phyloP scores from a whole-genome alignment of 495 filamentous ascomycete genomes.

The Evernia prunastri region DNA sequence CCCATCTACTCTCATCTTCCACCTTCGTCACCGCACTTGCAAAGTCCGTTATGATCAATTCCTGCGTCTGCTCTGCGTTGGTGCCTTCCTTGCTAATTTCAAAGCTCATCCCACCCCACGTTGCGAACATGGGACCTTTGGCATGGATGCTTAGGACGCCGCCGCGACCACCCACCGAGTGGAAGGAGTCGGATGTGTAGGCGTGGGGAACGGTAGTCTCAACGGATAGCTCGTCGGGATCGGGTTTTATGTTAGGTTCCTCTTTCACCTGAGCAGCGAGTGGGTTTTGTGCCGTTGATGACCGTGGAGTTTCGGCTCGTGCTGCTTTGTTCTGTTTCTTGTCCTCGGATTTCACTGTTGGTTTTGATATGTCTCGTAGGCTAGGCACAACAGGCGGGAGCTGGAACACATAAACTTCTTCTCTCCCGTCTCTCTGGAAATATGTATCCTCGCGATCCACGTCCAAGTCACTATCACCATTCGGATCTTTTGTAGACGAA shows the following conservation, averaged over 20 bases:
- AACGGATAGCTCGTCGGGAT: slow-evolving; percentile 19
- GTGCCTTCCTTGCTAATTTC: slow-evolving; percentile 30
- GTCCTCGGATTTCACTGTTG: slow-evolving; percentile 19
- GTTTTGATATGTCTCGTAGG: slow-evolving; percentile 31
- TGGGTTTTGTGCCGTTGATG: slow-evolving; percentile 12
- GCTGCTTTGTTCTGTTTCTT: slow-evolving; percentile 15
- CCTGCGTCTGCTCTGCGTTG: slow-evolving; percentile 36
- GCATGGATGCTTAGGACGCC: slow-evolving; percentile 51
- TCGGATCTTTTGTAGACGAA: neutral
- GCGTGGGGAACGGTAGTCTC: slow-evolving; percentile 25
- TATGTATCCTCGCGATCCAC: slow-evolving; percentile 17
- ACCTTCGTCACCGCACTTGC: slow-evolving; percentile 34
- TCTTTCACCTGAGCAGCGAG: slow-evolving; percentile 15
- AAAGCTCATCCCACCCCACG: slow-evolving; percentile 37
- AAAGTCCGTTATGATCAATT: slow-evolving; percentile 45
- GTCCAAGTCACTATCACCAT: slow-evolving; percentile 23
- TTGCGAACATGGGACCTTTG: slow-evolving; percentile 42
- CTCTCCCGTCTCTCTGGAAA: slow-evolving; percentile 24
- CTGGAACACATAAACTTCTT: slow-evolving; percentile 49
- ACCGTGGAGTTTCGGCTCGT: slow-evolving; percentile 8
- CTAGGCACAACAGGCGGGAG: slow-evolving; percentile 51
- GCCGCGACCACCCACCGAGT: slow-evolving; percentile 49
- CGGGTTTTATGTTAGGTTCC: slow-evolving; percentile 27
- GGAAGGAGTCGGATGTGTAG: slow-evolving; percentile 37
- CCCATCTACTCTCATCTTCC: slow-evolving; percentile 19